phyloP scores from a whole-genome alignment of 1,284 basidiomycete genomes.

The Rhodotorula mucilaginosa region DNA sequence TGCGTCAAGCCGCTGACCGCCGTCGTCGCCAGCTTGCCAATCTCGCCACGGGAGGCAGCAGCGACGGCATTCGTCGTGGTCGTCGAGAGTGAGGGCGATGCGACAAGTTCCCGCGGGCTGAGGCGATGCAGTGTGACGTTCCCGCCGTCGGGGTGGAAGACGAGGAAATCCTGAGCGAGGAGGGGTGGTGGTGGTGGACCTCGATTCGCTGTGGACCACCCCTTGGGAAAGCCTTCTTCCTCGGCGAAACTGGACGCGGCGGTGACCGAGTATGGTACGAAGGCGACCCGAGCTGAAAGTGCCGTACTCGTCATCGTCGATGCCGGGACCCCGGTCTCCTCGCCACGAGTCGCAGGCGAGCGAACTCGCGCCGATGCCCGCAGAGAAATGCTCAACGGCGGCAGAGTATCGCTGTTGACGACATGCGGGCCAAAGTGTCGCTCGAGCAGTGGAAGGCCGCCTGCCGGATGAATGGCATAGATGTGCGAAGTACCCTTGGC shows the following conservation, averaged over 20 bases:
- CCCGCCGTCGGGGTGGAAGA: constrained; percentile 12
- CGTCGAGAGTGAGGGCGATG: neutral
- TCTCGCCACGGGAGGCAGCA: constrained; percentile 21
- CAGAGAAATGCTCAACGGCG: constrained; percentile 24
- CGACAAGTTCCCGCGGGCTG: neutral
- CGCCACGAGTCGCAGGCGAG: neutral
- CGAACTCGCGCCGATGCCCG: constrained; percentile 23
- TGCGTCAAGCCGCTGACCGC: constrained; percentile 35
- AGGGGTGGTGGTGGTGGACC: neutral
- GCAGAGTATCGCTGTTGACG: constrained; percentile 18
- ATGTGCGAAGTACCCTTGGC: constrained; percentile 58
- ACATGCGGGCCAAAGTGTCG: constrained; percentile 25
- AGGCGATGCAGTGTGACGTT: constrained; percentile 24
- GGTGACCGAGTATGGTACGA: constrained; percentile 20
- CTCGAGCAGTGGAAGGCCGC: constrained; percentile 57
- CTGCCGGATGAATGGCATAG: constrained; percentile 72
- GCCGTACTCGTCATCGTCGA: neutral
- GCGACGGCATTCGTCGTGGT: constrained; percentile 1
- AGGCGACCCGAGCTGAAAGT: constrained; percentile 6
- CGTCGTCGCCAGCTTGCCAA: constrained; percentile 29
- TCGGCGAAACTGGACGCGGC: neutral
- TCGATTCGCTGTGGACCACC: neutral
- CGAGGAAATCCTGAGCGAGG: constrained; percentile 19
- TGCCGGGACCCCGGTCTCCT: no score
- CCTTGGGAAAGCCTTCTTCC: neutral